Evolutionary conservation across 2,329 filamentous ascomycete species (phyloP), one percentile per base, ranked within the genome.

Genomic region (Ceratocystis variospora): DNA sequence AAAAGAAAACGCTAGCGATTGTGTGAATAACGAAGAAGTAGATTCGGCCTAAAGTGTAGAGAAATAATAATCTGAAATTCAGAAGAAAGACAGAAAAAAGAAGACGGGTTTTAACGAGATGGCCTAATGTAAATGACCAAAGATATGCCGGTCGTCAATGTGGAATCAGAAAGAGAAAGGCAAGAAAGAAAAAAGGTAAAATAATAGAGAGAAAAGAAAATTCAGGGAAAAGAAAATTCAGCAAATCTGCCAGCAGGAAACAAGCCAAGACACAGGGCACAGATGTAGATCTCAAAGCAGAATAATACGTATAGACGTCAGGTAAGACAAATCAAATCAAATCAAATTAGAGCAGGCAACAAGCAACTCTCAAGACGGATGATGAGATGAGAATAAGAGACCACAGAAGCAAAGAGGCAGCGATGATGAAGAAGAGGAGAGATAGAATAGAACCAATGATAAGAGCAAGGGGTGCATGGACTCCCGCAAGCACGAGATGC

Each of bases 401-500:
- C 22, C 25, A 55, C 31, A 15, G 41, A 46, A 19, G 5, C 19
- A 22, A 48, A 45, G 45, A 28, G 37, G 31, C 45, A 37, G 57
- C 48, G 25, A 33, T 57, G 19, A 50, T 50, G 22, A 37, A 17
- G n/a, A 41, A 41, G 22, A 41, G 22, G 31, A 41, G 41, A 28
- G 22, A 10, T 41, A 17, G 61, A 31, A 63, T 63, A 50, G 44
- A 46, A 63, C 25, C 8, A 25, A 59, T 50, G 50, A 64, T 44
- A 55, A 57, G 50, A 44, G 19, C 55, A 65, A 31, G 33, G 55
- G 31, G 62, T 5, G 62, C 57, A 67, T 59, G 63, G 66, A 64
- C 62, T 67, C 66, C 66, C 62, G 62, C 61, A 67, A 67, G 61
- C 48, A 67, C 41, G 61, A 63, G 48, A 48, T 63, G 65, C 53